Percentiles rank a stretch among this genome's conserved stretches.
These are phyloP conservation scores for Ocimum tenuiflorum DNA, from an alignment of 257 asterid genomes.

Conservation along the genomic window DNA sequence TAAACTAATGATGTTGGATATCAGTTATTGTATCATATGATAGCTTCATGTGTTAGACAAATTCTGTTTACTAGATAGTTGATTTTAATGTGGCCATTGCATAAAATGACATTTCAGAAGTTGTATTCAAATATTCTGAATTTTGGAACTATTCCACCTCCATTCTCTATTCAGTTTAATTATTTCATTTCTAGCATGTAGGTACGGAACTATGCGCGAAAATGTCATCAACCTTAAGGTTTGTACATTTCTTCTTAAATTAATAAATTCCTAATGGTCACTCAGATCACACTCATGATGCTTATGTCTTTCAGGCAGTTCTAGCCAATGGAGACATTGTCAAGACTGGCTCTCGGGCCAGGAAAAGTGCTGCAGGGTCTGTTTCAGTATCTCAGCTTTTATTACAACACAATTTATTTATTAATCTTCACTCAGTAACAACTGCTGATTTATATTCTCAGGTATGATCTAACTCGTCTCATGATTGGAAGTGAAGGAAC, in stretches of 20 bases:
- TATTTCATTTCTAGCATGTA: slow-evolving; percentile 49
- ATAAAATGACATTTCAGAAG: not conserved
- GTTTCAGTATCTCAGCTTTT: slow-evolving; percentile 9
- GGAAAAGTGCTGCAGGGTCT: slow-evolving; percentile 98
- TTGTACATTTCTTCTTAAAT: slow-evolving; percentile 22
- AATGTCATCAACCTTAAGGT: slow-evolving; percentile 96
- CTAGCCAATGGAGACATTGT: slow-evolving; percentile 82
- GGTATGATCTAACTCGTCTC: slow-evolving; percentile 91
- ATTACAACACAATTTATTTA: not conserved
- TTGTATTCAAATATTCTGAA: not conserved
- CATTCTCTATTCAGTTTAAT: slow-evolving; percentile 30
- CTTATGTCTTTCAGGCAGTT: slow-evolving; percentile 54
- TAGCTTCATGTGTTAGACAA: not conserved
- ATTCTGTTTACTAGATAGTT: not conserved
- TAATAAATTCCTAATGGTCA: slow-evolving; percentile 15
- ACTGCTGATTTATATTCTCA: slow-evolving; percentile 23
- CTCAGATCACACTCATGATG: slow-evolving; percentile 17
- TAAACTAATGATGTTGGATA: not conserved
- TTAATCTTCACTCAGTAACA: not conserved
- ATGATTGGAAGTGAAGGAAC: slow-evolving; percentile 99
- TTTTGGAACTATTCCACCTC: not conserved
- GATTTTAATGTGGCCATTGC: slow-evolving; percentile 2
- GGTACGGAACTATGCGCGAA: slow-evolving; percentile 99
- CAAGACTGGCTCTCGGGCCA: slow-evolving; percentile 94
- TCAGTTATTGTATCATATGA: not conserved